A percentile compares a stretch with the other conserved stretches of the same genome.
Evolutionary conservation across 202 grass and related monocot genomes (phyloP).

Genomic region (Bolboschoenoplectus hybrid): DNA sequence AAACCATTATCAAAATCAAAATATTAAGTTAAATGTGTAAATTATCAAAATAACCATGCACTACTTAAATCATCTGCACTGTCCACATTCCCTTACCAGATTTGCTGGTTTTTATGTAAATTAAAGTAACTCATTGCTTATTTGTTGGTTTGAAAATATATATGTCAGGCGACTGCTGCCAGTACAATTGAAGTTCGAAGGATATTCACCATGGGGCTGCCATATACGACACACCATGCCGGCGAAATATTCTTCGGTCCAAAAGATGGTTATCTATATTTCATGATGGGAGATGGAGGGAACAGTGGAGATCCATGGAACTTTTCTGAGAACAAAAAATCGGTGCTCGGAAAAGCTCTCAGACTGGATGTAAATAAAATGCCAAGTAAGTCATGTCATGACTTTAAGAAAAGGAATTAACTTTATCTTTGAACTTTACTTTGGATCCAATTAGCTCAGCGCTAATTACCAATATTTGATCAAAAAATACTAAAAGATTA

Average conservation of each 20-base stretch:
- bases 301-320: constrained; percentile 80
- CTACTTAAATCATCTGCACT: no score
- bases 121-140: not conserved
- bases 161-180: constrained; percentile 53
- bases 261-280: constrained; percentile 78
- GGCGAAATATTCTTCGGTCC: constrained; percentile 82
- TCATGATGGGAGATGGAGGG: constrained; percentile 92
- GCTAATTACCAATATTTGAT: no score
- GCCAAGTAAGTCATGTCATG: constrained; percentile 47
- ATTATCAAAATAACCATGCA: no score
- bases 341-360: constrained; percentile 79
- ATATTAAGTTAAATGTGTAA: no score
- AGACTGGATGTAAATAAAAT: constrained; percentile 69
- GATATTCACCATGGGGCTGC: constrained; percentile 79
- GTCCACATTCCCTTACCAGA: no score
- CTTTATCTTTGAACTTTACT: no score
- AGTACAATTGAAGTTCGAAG: constrained; percentile 61
- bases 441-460: no score
- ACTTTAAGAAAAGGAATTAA: no score
- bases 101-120: not conserved
- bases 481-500: no score
- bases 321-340: constrained; percentile 93
- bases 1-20: no score
- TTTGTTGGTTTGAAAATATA: not conserved
- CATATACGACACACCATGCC: constrained; percentile 74